Evolutionary conservation across 2,329 filamentous ascomycete species (phyloP).

Genomic region (Calonectria pauciramosa): DNA sequence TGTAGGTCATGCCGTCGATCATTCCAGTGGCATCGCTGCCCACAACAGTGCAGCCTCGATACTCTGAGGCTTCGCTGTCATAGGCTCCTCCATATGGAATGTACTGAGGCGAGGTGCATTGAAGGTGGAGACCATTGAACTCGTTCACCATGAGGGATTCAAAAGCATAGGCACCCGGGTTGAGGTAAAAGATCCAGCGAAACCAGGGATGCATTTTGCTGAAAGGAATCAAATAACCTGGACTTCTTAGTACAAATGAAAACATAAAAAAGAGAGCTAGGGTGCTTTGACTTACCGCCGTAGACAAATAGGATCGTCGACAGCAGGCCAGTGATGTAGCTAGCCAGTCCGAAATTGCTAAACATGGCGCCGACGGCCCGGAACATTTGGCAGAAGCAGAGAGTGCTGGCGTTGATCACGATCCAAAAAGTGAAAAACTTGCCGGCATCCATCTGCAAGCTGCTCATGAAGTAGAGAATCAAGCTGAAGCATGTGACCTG

Average conservation of each 20-base stretch:
- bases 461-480: slow-evolving; percentile 51
- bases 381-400: slow-evolving; percentile 75
- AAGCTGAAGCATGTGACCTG: slow-evolving; percentile 67
- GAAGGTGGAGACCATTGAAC: slow-evolving; percentile 65
- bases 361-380: slow-evolving; percentile 76
- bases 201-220: slow-evolving; percentile 60
- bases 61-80: slow-evolving; percentile 33
- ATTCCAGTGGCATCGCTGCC: slow-evolving; percentile 59
- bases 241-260: slow-evolving; percentile 56
- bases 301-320: slow-evolving; percentile 49
- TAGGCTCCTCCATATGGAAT: slow-evolving; percentile 62
- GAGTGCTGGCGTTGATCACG: slow-evolving; percentile 70
- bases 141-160: slow-evolving; percentile 76
- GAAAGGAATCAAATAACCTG: slow-evolving; percentile 62
- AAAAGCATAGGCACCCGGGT: slow-evolving; percentile 69
- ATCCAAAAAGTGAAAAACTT: slow-evolving; percentile 75
- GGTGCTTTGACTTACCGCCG: slow-evolving; percentile 46
- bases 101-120: slow-evolving; percentile 69
- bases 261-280: too few relatives aligned
- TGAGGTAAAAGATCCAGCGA: slow-evolving; percentile 71
- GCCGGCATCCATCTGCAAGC: slow-evolving; percentile 43
- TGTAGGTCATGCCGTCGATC: slow-evolving; percentile 67
- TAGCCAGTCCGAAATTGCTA: slow-evolving; percentile 57
- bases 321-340: slow-evolving; percentile 42
- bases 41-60: slow-evolving; percentile 64